Evolutionary conservation across 352 stramenopile genomes (phyloP).

Genomic region (Phytophthora pistaciae): DNA sequence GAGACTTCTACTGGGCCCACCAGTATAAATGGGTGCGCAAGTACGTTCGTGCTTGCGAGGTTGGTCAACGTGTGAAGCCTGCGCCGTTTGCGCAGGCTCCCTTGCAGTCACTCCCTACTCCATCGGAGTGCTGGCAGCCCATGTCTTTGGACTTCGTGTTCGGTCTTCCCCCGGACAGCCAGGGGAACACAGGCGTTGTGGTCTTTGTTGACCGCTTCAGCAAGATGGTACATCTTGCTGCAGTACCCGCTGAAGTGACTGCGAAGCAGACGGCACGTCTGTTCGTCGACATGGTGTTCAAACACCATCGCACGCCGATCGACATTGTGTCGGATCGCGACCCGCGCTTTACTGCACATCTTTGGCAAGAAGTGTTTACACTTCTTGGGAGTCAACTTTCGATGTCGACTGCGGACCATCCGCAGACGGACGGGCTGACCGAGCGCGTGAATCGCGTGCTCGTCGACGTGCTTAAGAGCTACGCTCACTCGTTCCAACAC

Average conservation of each 20-base stretch:
- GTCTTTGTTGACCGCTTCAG: too few relatives aligned
- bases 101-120: too few relatives aligned
- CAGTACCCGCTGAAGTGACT: neutral
- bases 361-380: constrained; percentile 3
- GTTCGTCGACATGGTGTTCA: constrained; percentile 7
- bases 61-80: too few relatives aligned
- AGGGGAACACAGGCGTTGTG: too few relatives aligned
- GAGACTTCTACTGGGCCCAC: too few relatives aligned
- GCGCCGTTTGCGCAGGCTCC: too few relatives aligned
- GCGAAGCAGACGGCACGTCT: neutral
- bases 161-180: too few relatives aligned
- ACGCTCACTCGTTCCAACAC: constrained; percentile 25
- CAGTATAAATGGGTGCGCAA: too few relatives aligned
- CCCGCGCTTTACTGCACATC: neutral
- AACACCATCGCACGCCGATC: neutral
- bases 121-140: too few relatives aligned
- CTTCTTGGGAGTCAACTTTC: constrained; percentile 7
- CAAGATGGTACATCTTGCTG: too few relatives aligned
- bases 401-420: constrained; percentile 30
- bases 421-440: constrained; percentile 31
- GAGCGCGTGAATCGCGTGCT: constrained; percentile 35
- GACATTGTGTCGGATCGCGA: neutral
- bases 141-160: too few relatives aligned
- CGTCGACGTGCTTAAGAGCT: constrained; percentile 23
- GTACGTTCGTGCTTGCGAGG: too few relatives aligned